Evolutionary conservation across 2,329 filamentous ascomycete species (phyloP).

Genomic region (Parascedosporium putredinis): DNA sequence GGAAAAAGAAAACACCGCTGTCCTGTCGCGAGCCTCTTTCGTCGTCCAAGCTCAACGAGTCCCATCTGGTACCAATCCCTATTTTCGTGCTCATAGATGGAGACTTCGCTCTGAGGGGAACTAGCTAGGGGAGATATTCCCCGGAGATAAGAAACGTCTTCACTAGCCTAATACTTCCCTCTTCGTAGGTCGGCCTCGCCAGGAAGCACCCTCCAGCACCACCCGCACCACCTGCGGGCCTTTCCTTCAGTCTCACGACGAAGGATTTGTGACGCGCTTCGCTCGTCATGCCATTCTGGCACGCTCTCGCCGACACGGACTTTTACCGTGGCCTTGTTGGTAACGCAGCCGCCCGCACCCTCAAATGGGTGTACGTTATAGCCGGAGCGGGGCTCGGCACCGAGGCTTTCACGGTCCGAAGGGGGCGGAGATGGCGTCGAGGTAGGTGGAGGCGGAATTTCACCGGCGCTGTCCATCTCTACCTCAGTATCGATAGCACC

Average conservation of each 20-base stretch:
- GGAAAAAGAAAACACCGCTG: too few species aligned
- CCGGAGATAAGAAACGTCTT: neutral
- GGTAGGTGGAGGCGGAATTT: conserved; percentile 26
- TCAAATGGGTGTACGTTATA: conserved; percentile 85
- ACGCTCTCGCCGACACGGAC: conserved; percentile 76
- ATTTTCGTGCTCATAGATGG: too few species aligned
- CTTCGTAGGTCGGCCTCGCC: conserved; percentile 31
- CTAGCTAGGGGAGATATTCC: too few species aligned
- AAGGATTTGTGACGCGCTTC: conserved; percentile 53
- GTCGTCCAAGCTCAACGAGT: too few species aligned
- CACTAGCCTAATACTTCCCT: neutral
- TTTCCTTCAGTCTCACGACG: conserved; percentile 57
- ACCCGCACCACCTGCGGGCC: conserved; percentile 79
- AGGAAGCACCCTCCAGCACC: conserved; percentile 72
- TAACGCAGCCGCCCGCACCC: conserved; percentile 78
- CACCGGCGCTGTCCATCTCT: conserved; percentile 77
- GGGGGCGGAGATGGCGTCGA: conserved; percentile 11
- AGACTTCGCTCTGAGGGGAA: too few species aligned
- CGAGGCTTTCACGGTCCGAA: conserved; percentile 9
- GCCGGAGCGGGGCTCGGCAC: conserved; percentile 45
- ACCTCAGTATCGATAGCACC: conserved; percentile 68
- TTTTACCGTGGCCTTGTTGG: conserved; percentile 77
- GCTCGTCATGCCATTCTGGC: conserved; percentile 75
- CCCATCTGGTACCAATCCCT: too few species aligned
- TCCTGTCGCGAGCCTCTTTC: too few species aligned